Percentiles rank a stretch among this genome's conserved stretches.
phyloP scores from a whole-genome alignment of 2,329 filamentous ascomycete species.

The Sporothrix brunneoviolacea region DNA sequence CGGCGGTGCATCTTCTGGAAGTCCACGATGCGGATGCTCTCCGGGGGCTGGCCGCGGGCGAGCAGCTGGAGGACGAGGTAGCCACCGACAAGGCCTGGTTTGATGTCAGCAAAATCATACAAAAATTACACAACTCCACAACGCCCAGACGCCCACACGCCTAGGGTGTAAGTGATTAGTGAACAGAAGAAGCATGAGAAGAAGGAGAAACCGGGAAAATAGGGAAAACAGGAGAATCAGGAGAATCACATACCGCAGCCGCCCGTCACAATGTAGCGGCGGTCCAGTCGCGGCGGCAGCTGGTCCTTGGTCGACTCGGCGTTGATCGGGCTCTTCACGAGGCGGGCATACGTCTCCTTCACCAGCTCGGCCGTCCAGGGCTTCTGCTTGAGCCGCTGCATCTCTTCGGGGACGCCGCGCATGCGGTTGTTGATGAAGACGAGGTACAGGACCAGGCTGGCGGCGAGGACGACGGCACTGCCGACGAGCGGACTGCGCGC shows the following conservation, averaged over 20 bases:
- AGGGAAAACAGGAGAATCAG: not conserved
- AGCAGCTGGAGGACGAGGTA: conserved; percentile 43
- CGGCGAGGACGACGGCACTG: not conserved
- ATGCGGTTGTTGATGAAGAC: conserved; percentile 26
- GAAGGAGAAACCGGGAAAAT: not conserved
- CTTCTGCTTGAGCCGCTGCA: conserved; percentile 21
- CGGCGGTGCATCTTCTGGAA: conserved; percentile 33
- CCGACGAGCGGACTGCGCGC: not conserved
- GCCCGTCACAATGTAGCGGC: conserved; percentile 32
- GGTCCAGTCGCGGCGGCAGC: conserved; percentile 28
- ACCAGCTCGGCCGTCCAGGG: conserved; percentile 29
- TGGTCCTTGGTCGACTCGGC: conserved; percentile 21
- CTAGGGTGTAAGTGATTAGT: too few relatives aligned
- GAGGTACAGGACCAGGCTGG: conserved; percentile 17
- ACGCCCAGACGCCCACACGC: too few relatives aligned
- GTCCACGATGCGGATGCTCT: conserved; percentile 42
- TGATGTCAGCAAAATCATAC: not conserved
- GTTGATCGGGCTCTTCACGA: conserved; percentile 25
- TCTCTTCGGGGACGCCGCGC: conserved; percentile 25
- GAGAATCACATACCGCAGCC: conserved; percentile 30
- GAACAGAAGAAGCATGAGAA: too few relatives aligned
- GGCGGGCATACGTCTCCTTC: conserved; percentile 25
- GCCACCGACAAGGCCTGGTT: conserved; percentile 34
- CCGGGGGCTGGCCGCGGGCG: conserved; percentile 37
- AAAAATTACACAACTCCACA: too few relatives aligned